Evolutionary conservation across 2,329 filamentous ascomycete species (phyloP).

Genomic region (Cercospora sp.): DNA sequence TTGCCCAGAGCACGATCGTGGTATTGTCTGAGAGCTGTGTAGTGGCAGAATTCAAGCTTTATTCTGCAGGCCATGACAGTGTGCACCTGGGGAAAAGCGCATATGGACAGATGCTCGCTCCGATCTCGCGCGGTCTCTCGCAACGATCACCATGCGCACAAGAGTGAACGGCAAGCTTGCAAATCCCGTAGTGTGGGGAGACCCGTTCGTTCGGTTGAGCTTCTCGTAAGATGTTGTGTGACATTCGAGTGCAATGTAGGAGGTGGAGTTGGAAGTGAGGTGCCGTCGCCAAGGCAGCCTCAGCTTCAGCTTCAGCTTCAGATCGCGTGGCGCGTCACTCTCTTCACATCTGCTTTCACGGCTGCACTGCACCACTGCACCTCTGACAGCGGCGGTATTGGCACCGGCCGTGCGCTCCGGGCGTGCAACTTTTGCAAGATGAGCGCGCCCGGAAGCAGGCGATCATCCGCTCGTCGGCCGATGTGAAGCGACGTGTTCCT

Average conservation of each 20-base stretch:
- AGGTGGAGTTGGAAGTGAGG: not conserved
- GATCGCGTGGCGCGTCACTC: not conserved
- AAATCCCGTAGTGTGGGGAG: not conserved
- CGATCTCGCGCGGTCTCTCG: not conserved
- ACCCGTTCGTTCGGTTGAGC: not conserved
- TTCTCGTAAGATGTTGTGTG: not conserved
- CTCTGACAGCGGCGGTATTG: not conserved
- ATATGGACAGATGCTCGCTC: not conserved
- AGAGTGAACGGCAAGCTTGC: not conserved
- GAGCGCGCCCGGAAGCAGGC: conserved; percentile 3
- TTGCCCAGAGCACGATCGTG: not conserved
- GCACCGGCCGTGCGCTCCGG: not conserved
- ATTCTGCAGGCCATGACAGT: not conserved
- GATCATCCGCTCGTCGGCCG: not conserved
- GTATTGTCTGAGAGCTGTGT: not conserved
- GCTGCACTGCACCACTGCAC: not conserved
- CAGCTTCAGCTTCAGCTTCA: not conserved
- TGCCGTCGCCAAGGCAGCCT: not conserved
- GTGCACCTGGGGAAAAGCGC: not conserved
- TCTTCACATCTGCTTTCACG: not conserved
- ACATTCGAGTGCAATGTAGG: not conserved
- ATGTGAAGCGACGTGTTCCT: not conserved
- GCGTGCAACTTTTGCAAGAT: not conserved
- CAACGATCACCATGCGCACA: not conserved
- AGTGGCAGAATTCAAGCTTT: not conserved